These are phyloP conservation scores for Candida nitratophila DNA, from an alignment of 805 yeast species.

Conservation along the genomic window DNA sequence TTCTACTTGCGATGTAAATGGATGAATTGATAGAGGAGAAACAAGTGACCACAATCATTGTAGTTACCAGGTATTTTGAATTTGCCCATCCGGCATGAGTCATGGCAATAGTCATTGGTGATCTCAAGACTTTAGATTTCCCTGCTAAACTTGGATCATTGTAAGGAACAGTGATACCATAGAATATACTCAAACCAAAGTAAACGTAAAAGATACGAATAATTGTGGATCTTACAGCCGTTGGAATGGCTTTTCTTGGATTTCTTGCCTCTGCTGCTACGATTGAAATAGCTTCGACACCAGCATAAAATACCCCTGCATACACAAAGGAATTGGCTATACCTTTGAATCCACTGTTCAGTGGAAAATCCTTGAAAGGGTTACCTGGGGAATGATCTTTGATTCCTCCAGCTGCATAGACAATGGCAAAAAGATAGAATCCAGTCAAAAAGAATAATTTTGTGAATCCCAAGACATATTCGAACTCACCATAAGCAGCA, in stretches of 20 bases:
- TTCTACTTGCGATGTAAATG: conserved; percentile 58
- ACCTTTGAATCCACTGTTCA: conserved; percentile 43
- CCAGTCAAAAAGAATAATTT: conserved; percentile 44
- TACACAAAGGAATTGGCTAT: conserved; percentile 49
- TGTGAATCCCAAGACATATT: conserved; percentile 43
- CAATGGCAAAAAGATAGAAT: conserved; percentile 44
- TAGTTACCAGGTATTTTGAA: conserved; percentile 32
- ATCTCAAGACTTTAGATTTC: conserved; percentile 26
- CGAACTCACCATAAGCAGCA: conserved; percentile 49
- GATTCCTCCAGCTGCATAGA: conserved; percentile 37
- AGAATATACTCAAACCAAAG: conserved; percentile 43
- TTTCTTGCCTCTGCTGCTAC: conserved; percentile 58
- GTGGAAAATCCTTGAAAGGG: conserved; percentile 26
- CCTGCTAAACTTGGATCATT: conserved; percentile 36
- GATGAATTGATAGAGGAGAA: conserved; percentile 64
- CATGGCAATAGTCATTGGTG: conserved; percentile 38
- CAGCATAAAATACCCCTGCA: conserved; percentile 54
- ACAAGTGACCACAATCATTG: conserved; percentile 49
- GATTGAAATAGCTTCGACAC: conserved; percentile 50
- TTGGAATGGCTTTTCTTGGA: conserved; percentile 51
- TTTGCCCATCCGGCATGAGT: conserved; percentile 36
- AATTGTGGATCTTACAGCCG: conserved; percentile 47
- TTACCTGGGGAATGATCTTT: conserved; percentile 25
- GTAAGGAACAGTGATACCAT: conserved; percentile 50
- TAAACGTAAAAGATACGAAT: conserved; percentile 47